Evolutionary conservation across 495 filamentous ascomycete species (phyloP), one percentile per base, ranked within the genome.

Genomic region (Evernia prunastri): DNA sequence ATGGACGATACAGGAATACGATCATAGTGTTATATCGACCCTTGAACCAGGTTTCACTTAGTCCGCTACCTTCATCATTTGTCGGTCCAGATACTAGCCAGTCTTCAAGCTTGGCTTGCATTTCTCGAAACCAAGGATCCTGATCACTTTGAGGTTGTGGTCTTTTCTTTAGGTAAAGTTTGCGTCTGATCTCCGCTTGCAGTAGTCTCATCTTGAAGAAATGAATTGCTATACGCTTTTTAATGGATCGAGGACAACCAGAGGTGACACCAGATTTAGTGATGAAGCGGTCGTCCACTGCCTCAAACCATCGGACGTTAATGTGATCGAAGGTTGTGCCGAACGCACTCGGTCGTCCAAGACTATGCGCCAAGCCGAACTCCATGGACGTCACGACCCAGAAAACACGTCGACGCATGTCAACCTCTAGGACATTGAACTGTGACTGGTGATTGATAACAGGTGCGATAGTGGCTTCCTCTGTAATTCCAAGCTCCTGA

Each of bases 301-400:
- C 77, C 63, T 88, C 84, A 69, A 93, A 96, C 66, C 89, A 96
- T 45, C 82, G 76, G 57, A 96, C 90, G 72, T 96, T 84, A 63
- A 96, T 81, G 69, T 91, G 83, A 54, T 95, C 91, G 65, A 87
- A 80, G 27, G 79, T 82, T 58, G 89, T 90, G 36, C 90, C 89
- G 69, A 95, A 89, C 39, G 84, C 86, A 69, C 86, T 91, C 11
- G 92, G 89, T 45, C 93, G 83, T 25, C 93, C 93, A 63, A 96
- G 83, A 68, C 83, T 88, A 68, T 96, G 88, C 3, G 93, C 87
- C 31, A 97, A 79, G 12, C 93, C 92, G 63, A 86, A 85, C 73
- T 97, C 93, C 86, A 96, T 90, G 15, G 85, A 87, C 36, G 84
- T 80, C 27, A 94, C 84, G 43, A 89, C 87, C 92, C 92, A 97